Evolutionary conservation across 345 rosid genomes (phyloP).

Genomic region (Camelina neglecta): DNA sequence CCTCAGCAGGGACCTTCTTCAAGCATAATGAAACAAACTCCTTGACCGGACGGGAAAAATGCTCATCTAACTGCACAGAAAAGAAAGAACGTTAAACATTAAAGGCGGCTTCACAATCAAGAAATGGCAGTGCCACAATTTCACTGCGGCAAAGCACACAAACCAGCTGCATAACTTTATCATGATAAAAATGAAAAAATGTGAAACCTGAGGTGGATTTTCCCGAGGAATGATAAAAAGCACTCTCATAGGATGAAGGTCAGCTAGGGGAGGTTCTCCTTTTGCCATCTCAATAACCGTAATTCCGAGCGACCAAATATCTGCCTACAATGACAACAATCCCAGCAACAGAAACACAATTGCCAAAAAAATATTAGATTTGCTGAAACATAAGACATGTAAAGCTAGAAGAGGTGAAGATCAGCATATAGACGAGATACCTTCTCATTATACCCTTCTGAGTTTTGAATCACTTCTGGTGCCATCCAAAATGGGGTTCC

Average conservation of each 20-base stretch:
- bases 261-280: constrained; percentile 99
- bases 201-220: constrained; percentile 94
- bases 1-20: constrained; percentile 90
- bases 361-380: constrained; percentile 14
- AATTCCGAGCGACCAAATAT: constrained; percentile 98
- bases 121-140: constrained; percentile 10
- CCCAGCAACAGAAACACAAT: constrained; percentile 14
- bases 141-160: not conserved
- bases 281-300: constrained; percentile 99
- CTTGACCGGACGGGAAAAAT: constrained; percentile 91
- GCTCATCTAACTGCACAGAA: constrained; percentile 88
- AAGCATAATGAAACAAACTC: constrained; percentile 92
- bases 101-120: constrained; percentile 17
- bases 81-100: constrained; percentile 26
- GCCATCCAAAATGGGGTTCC: constrained; percentile 99
- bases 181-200: constrained; percentile 34
- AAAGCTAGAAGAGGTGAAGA: constrained; percentile 19
- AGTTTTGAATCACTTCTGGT: constrained; percentile 99
- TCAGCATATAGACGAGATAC: constrained; percentile 45
- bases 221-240: constrained; percentile 98
- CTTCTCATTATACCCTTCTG: constrained; percentile 97
- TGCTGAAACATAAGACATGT: constrained; percentile 21
- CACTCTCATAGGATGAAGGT: constrained; percentile 99
- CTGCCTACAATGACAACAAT: constrained; percentile 69
- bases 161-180: constrained; percentile 26